Evolutionary conservation across 1,284 basidiomycete species (phyloP).

Genomic region (Apiotrichum veenhuisii): DNA sequence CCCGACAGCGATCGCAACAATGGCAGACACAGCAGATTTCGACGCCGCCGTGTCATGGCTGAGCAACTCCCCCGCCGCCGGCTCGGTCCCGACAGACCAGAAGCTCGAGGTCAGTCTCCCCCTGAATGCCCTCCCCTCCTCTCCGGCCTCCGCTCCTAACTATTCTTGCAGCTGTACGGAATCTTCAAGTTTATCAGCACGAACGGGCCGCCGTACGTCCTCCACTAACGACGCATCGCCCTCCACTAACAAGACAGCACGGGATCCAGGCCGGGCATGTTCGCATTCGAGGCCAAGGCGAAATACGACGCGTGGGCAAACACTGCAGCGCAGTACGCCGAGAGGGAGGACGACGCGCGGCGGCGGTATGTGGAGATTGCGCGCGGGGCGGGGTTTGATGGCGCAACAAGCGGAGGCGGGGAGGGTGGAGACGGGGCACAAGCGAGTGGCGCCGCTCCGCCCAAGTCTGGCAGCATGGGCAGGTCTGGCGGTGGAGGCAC

Average conservation of each 20-base stretch:
- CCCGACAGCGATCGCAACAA: no score
- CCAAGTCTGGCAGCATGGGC: slow-evolving; percentile 5
- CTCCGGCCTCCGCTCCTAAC: background rate
- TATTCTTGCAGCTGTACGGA: slow-evolving; percentile 66
- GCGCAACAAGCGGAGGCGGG: slow-evolving; percentile 14
- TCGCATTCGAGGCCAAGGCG: slow-evolving; percentile 72
- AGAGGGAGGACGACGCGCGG: slow-evolving; percentile 40
- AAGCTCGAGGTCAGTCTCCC: slow-evolving; percentile 37
- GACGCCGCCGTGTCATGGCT: slow-evolving; percentile 36
- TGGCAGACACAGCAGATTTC: no score
- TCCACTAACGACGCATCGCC: background rate
- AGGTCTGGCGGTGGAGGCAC: slow-evolving; percentile 21
- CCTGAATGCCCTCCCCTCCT: no score
- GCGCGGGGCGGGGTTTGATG: slow-evolving; percentile 61
- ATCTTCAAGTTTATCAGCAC: slow-evolving; percentile 72
- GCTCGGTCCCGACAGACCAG: slow-evolving; percentile 30
- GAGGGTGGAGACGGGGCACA: no score
- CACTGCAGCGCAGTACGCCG: slow-evolving; percentile 55
- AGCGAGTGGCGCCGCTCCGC: no score
- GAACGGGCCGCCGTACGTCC: slow-evolving; percentile 28
- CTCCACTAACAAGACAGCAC: slow-evolving; percentile 23
- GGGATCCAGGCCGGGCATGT: slow-evolving; percentile 70
- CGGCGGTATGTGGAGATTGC: slow-evolving; percentile 69
- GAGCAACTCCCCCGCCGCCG: slow-evolving; percentile 27
- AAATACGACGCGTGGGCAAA: slow-evolving; percentile 83